Conservation (phyloP, 352 stramenopile species). For the Phytophthora hibernalis region DNA sequence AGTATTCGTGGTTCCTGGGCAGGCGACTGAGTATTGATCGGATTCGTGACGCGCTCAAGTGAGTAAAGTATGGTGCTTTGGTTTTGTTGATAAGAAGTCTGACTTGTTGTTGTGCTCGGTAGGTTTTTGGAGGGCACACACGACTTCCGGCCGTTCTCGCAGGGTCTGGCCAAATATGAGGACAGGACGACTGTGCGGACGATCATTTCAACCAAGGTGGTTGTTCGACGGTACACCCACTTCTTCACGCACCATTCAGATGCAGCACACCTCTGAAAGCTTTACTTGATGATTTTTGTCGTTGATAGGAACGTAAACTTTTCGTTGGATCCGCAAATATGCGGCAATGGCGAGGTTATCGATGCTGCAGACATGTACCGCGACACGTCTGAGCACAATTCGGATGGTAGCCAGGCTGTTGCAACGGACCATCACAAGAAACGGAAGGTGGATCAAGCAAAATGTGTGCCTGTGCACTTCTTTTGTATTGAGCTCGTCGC, state of each 20-base stretch:
- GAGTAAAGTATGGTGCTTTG: slow-evolving; percentile 2
- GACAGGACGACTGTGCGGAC: slow-evolving; percentile 76
- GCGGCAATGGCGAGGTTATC: slow-evolving; percentile 67
- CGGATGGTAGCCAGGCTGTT: slow-evolving; percentile 20
- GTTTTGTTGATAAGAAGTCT: slow-evolving; percentile 4
- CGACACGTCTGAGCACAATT: slow-evolving; percentile 13
- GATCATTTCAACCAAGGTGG: slow-evolving; percentile 66
- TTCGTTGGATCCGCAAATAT: slow-evolving; percentile 61
- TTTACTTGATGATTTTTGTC: slow-evolving; percentile 1
- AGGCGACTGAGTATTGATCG: slow-evolving; percentile 64
- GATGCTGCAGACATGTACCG: slow-evolving; percentile 44
- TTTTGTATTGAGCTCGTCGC: slow-evolving; percentile 86
- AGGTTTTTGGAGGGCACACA: slow-evolving; percentile 74
- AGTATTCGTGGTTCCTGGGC: slow-evolving; percentile 87
- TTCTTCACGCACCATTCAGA: not conserved
- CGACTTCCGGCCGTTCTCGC: slow-evolving; percentile 85
- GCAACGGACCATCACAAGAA: slow-evolving; percentile 49
- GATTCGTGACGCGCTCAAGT: slow-evolving; percentile 74
- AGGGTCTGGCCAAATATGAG: slow-evolving; percentile 66
- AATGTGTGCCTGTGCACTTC: slow-evolving; percentile 57
- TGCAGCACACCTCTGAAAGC: not conserved
- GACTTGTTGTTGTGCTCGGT: not conserved
- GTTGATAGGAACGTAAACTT: slow-evolving; percentile 69
- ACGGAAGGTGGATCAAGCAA: slow-evolving; percentile 34
- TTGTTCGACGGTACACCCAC: slow-evolving; percentile 56